Percentiles rank a stretch among this genome's conserved stretches.
Conservation (phyloP, 345 rosid genomes). For the Eutrema heterophyllum region DNA sequence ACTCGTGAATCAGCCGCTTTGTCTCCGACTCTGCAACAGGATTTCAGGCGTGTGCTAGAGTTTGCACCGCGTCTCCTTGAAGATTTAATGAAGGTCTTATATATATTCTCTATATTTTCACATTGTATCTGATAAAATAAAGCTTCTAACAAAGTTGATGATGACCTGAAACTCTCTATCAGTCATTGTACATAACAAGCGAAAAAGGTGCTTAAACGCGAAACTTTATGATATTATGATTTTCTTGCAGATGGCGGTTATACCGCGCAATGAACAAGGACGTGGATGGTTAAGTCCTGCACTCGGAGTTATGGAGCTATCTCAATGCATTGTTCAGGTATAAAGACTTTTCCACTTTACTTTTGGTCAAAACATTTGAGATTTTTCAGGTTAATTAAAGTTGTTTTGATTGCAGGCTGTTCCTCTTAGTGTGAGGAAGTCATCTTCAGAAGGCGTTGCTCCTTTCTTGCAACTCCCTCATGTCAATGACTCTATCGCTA, state of each 20-base stretch:
- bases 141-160: not conserved
- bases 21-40: conserved; percentile 63
- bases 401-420: conserved; percentile 58
- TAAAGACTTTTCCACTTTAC: not conserved
- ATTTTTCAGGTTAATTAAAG: not conserved
- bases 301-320: conserved; percentile 81
- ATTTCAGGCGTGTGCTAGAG: conserved; percentile 76
- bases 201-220: not conserved
- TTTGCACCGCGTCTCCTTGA: conserved; percentile 96
- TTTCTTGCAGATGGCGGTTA: conserved; percentile 74
- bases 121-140: not conserved
- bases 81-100: conserved; percentile 78
- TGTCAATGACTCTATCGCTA: conserved; percentile 56
- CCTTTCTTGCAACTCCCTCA: conserved; percentile 91
- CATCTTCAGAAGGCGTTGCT: conserved; percentile 72
- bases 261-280: conserved; percentile 75
- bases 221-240: not conserved
- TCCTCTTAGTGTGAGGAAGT: conserved; percentile 87
- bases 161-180: not conserved
- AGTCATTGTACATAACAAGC: not conserved
- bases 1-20: conserved; percentile 58
- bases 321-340: conserved; percentile 93
- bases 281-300: conserved; percentile 99
- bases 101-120: not conserved
- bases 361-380: not conserved